Percentiles rank a stretch among this genome's conserved stretches.
Conservation (phyloP, 495 filamentous ascomycete species). For the Apodospora peruviana region DNA sequence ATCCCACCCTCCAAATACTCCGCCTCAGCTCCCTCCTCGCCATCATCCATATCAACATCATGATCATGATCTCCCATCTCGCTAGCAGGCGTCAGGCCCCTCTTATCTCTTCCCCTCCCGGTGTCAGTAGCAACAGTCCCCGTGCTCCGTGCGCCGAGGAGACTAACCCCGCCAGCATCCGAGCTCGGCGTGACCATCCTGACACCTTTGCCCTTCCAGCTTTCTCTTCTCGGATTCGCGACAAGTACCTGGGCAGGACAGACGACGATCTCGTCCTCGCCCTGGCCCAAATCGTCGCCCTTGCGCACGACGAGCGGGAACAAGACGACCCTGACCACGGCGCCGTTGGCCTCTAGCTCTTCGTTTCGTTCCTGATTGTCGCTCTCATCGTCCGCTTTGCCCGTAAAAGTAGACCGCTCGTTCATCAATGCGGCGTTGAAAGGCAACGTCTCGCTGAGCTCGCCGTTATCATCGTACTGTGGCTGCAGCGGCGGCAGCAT, state of each 20-base stretch:
- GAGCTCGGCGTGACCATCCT: slow-evolving; percentile 20
- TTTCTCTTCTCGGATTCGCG: slow-evolving; percentile 14
- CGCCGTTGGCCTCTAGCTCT: slow-evolving; percentile 66
- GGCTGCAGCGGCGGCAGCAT: slow-evolving; percentile 96
- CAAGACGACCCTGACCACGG: slow-evolving; percentile 80
- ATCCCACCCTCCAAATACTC: not conserved
- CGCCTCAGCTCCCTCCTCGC: not conserved
- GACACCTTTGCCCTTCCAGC: slow-evolving; percentile 6
- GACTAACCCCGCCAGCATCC: slow-evolving; percentile 21
- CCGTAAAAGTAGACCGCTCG: slow-evolving; percentile 68
- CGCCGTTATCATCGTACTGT: slow-evolving; percentile 88
- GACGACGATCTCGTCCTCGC: slow-evolving; percentile 88
- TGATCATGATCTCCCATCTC: not conserved
- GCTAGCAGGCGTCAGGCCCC: not conserved
- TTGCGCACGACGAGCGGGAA: slow-evolving; percentile 94
- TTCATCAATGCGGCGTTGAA: slow-evolving; percentile 94
- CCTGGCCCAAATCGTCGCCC: slow-evolving; percentile 77
- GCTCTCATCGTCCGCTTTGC: slow-evolving; percentile 12
- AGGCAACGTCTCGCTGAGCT: slow-evolving; percentile 63
- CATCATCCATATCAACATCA: not conserved
- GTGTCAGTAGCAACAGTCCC: not conserved
- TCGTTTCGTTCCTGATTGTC: slow-evolving; percentile 44
- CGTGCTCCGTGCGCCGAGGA: slow-evolving; percentile 10
- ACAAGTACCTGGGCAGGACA: slow-evolving; percentile 90
- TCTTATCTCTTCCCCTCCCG: not conserved